These are phyloP conservation scores for Phyllosticta citriasiana DNA, from an alignment of 2,329 filamentous ascomycete species.

Conservation along the genomic window DNA sequence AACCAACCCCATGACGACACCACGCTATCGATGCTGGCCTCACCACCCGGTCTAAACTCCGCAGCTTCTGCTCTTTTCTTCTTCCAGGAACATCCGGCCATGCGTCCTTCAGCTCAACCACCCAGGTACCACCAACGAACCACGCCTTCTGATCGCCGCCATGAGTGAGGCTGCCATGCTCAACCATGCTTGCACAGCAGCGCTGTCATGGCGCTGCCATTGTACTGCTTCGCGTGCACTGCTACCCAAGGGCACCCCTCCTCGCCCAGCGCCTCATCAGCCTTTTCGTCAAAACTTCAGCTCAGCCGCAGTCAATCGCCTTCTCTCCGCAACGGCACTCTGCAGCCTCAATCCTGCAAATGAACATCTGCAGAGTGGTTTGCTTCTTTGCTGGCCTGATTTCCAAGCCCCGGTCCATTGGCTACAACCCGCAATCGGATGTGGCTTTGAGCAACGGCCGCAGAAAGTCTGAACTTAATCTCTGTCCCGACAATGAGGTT, in stretches of 20 bases:
- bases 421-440: background rate
- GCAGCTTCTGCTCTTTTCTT: background rate
- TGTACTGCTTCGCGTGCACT: background rate
- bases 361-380: background rate
- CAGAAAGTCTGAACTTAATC: background rate
- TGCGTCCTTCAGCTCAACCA: background rate
- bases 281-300: background rate
- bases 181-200: background rate
- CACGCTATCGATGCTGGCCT: background rate
- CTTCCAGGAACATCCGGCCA: background rate
- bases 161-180: background rate
- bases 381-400: background rate
- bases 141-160: background rate
- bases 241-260: background rate
- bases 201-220: background rate
- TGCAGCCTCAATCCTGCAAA: background rate
- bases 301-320: background rate
- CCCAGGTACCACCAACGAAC: background rate
- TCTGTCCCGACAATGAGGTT: background rate
- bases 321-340: background rate
- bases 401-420: background rate
- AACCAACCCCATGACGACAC: background rate
- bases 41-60: background rate
- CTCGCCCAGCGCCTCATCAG: background rate
- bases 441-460: background rate